phyloP scores from a whole-genome alignment of 2,329 filamentous ascomycete genomes.

The Cladosporium halotolerans region DNA sequence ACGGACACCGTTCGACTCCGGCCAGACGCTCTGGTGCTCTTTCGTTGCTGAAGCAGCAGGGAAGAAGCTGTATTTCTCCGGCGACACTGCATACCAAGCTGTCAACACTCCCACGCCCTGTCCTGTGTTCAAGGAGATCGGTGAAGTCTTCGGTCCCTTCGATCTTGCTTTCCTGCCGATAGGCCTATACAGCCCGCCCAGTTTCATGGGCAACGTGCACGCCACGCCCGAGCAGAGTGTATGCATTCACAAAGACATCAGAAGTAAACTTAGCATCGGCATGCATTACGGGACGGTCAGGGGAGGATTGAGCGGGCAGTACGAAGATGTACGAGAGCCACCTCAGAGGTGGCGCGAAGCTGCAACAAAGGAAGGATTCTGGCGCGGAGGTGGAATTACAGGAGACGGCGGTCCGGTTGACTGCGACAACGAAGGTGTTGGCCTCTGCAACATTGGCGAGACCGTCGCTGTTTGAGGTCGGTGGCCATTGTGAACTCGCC shows the following conservation, averaged over 20 bases:
- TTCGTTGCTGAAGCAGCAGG: slow-evolving; percentile 36
- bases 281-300: slow-evolving; percentile 49
- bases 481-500: not conserved
- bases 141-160: slow-evolving; percentile 42
- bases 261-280: slow-evolving; percentile 42
- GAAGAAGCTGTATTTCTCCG: slow-evolving; percentile 42
- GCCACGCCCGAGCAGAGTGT: slow-evolving; percentile 44
- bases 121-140: slow-evolving; percentile 44
- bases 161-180: slow-evolving; percentile 46
- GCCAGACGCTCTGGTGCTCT: slow-evolving; percentile 43
- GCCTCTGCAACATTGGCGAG: slow-evolving; percentile 42
- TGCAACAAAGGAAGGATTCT: slow-evolving; percentile 36
- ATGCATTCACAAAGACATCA: slow-evolving; percentile 42
- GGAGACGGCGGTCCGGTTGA: slow-evolving; percentile 26
- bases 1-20: slow-evolving; percentile 35
- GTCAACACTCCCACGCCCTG: slow-evolving; percentile 36
- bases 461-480: slow-evolving; percentile 35
- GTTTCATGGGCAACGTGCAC: slow-evolving; percentile 41
- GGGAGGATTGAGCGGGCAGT: slow-evolving; percentile 39
- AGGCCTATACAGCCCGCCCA: slow-evolving; percentile 42
- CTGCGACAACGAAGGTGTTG: slow-evolving; percentile 31
- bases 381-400: slow-evolving; percentile 28
- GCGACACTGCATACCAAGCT: slow-evolving; percentile 45
- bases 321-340: slow-evolving; percentile 46
- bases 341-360: slow-evolving; percentile 39